Evolutionary conservation across 805 yeast species (phyloP), one percentile per base, ranked within the genome.

Genomic region (Pichia insulana): DNA sequence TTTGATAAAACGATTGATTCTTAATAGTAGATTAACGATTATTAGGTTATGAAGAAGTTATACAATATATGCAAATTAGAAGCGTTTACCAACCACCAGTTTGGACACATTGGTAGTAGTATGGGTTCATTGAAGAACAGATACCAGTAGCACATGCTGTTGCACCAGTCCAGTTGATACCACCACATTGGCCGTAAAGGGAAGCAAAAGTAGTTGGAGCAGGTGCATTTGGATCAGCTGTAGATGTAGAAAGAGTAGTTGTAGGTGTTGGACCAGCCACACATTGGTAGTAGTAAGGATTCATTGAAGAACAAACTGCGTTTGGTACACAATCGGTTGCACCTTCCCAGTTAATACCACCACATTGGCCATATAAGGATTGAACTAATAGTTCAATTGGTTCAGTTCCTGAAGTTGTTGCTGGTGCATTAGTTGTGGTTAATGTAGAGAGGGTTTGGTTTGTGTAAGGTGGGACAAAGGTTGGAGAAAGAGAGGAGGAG

Each of bases 141-240:
- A 43, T 50, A 36, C 53, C 58, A 7, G 37, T 33, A 4, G 36
- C 48, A 51, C 63, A 56, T 10, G 38, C 41, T 6, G 54, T 49
- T 18, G 48, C 44, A 15, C 56, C 58, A 8, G 37, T 17, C 34
- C 42, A 55, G 33, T 42, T 41, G 9, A 16, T 15, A 40, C 58
- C 59, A 36, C 58, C 59, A 49, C 59, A 56, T 44, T 54, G 59
- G n/a, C 45, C 45, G 34, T 50, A 53, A 25, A 47, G 26, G 5
- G 30, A 12, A 19, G 43, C 50, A 39, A 47, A 38, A 9, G 34
- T 17, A 18, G 46, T 37, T 50, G 54, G 17, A 7, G 37, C 33
- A 5, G 46, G 11, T 16, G 41, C 36, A 6, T 16, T 28, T 22
- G 25, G 25, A 22, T 22, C 25, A 22, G 25, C 8, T 4, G 37